phyloP scores from a whole-genome alignment of 169 alveolate species.

The Plasmodium coatneyi region DNA sequence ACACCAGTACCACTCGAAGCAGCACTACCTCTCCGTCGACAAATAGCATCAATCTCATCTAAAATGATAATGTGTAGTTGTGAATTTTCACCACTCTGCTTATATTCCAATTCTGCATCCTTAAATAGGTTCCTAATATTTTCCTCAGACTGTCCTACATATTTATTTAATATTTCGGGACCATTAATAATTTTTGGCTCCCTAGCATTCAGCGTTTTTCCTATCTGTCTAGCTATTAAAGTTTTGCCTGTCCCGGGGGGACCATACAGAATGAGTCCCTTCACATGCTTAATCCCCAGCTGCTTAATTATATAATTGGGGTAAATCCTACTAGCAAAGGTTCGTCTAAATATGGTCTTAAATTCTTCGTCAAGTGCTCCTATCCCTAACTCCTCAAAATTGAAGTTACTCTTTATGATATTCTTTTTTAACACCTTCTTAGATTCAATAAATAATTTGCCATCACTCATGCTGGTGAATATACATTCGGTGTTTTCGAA shows the following conservation, averaged over 20 bases:
- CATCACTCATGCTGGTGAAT: constrained; percentile 71
- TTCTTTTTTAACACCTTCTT: constrained; percentile 77
- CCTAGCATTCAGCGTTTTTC: constrained; percentile 95
- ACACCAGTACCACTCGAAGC: constrained; percentile 94
- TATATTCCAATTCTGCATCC: constrained; percentile 97
- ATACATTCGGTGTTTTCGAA: constrained; percentile 71
- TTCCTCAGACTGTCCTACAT: constrained; percentile 99
- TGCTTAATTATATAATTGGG: constrained; percentile 97
- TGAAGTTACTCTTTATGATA: constrained; percentile 89
- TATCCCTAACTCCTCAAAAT: constrained; percentile 93
- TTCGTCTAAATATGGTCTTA: constrained; percentile 98
- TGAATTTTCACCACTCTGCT: constrained; percentile 95
- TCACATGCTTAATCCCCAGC: constrained; percentile 98
- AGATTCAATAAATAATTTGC: constrained; percentile 76
- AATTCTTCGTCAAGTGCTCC: constrained; percentile 95
- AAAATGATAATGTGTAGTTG: constrained; percentile 97
- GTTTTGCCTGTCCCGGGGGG: constrained; percentile 99
- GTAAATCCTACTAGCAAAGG: constrained; percentile 98
- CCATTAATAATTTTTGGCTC: constrained; percentile 95
- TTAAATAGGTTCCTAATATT: constrained; percentile 97
- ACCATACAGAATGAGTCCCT: constrained; percentile 96
- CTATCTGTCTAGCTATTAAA: constrained; percentile 98
- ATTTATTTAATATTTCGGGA: constrained; percentile 95
- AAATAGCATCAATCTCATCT: constrained; percentile 99
- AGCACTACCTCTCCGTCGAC: constrained; percentile 97